Evolutionary conservation across 2,329 filamentous ascomycete genomes (phyloP).

Genomic region (Aspergillus spinulosporus): DNA sequence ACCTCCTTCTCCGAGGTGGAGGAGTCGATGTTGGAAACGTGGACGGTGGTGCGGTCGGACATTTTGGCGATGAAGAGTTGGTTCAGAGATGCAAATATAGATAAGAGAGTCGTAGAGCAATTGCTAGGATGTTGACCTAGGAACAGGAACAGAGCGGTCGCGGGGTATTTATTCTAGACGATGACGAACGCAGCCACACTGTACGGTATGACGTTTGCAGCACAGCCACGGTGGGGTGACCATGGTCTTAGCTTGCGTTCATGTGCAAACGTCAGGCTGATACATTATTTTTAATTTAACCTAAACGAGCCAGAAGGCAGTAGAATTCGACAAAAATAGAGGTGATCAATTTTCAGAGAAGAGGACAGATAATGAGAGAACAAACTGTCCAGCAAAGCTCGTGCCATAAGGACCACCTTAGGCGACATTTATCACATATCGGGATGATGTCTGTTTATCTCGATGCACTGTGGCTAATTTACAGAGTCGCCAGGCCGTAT

Average conservation of each 20-base stretch:
- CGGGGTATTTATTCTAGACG: constrained; percentile 20
- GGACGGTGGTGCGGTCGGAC: constrained; percentile 65
- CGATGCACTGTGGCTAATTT: not conserved
- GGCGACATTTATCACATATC: not conserved
- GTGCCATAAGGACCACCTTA: not conserved
- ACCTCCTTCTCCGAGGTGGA: constrained; percentile 87
- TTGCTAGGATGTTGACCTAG: constrained; percentile 1
- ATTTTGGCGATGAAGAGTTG: constrained; percentile 44
- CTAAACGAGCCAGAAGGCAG: constrained; percentile 10
- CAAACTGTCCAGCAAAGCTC: not conserved
- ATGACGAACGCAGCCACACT: constrained; percentile 17
- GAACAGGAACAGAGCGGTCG: constrained; percentile 8
- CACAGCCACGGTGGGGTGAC: constrained; percentile 30
- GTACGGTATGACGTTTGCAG: constrained; percentile 9
- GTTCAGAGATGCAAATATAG: not conserved
- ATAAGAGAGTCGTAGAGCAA: not conserved
- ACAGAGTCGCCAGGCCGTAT: not conserved
- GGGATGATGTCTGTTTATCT: not conserved
- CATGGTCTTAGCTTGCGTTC: not conserved
- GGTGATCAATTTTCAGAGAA: not conserved
- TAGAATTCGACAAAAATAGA: constrained; percentile 18
- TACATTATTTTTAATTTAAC: not conserved
- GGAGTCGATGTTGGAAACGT: constrained; percentile 84
- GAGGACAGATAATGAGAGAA: constrained; percentile 3
- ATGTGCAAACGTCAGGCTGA: constrained; percentile 3